Percentiles rank a stretch among this genome's conserved stretches.
phyloP scores from a whole-genome alignment of 768 basidiomycete species.

The Hypholoma sublateritium region DNA sequence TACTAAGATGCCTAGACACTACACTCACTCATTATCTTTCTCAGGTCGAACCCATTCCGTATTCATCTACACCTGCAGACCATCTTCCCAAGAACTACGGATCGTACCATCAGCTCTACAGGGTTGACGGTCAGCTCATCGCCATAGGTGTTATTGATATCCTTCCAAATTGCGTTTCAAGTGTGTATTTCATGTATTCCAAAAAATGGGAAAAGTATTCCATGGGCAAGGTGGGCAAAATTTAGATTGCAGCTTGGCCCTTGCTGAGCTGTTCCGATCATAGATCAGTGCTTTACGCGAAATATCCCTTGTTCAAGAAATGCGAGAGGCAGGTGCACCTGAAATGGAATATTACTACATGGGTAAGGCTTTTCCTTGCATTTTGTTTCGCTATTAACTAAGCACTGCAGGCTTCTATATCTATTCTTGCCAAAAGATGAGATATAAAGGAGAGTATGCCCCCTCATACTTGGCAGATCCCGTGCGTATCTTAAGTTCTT shows the following conservation, averaged over 20 bases:
- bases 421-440: conserved; percentile 91
- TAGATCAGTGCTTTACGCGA: conserved; percentile 88
- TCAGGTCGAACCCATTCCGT: conserved; percentile 64
- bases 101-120: conserved; percentile 90
- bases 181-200: conserved; percentile 89
- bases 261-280: background rate
- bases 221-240: conserved; percentile 65
- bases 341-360: conserved; percentile 78
- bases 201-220: conserved; percentile 66
- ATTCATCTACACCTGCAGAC: conserved; percentile 41
- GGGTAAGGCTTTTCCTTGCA: conserved; percentile 51
- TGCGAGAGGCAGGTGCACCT: conserved; percentile 64
- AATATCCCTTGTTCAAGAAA: conserved; percentile 70
- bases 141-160: conserved; percentile 91
- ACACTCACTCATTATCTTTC: background rate
- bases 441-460: conserved; percentile 90
- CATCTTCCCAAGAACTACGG: conserved; percentile 81
- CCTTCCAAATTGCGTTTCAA: conserved; percentile 81
- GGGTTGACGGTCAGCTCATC: conserved; percentile 76
- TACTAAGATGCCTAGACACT: background rate
- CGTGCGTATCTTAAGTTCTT: conserved; percentile 37
- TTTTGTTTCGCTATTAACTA: background rate
- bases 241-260: background rate
- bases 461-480: conserved; percentile 91
- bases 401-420: conserved; percentile 79